A percentile compares a stretch with the other conserved stretches of the same genome.
These are phyloP conservation scores for Miscanthus lutarioriparius DNA, from an alignment of 176 grass and related monocot species.

Conservation along the genomic window DNA sequence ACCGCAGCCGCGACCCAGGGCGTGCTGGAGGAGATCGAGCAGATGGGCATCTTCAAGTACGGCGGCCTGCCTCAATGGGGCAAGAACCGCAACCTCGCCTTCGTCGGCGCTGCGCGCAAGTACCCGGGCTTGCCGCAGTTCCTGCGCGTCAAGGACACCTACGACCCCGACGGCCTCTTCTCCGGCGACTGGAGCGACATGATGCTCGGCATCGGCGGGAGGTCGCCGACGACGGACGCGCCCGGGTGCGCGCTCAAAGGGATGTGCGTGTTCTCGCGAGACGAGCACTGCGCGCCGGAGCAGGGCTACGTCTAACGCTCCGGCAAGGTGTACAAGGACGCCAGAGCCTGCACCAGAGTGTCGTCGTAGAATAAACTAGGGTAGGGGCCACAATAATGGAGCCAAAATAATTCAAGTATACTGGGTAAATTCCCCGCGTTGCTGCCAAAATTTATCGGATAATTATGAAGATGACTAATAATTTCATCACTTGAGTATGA, in stretches of 20 bases:
- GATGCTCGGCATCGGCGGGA: slow-evolving; percentile 52
- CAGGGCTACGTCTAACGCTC: slow-evolving; percentile 57
- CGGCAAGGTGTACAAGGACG: slow-evolving; percentile 55
- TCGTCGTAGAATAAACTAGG: slow-evolving; percentile 7
- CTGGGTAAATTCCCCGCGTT: too few relatives aligned
- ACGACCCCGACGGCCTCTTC: slow-evolving; percentile 56
- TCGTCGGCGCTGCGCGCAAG: slow-evolving; percentile 38
- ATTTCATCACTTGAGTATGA: too few relatives aligned
- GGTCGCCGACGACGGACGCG: background rate
- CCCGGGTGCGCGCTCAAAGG: slow-evolving; percentile 65
- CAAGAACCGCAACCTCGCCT: slow-evolving; percentile 77
- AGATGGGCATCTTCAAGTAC: slow-evolving; percentile 78
- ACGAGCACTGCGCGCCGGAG: slow-evolving; percentile 62
- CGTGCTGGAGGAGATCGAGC: slow-evolving; percentile 78
- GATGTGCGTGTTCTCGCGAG: slow-evolving; percentile 58
- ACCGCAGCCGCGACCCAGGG: slow-evolving; percentile 48
- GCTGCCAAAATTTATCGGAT: too few relatives aligned
- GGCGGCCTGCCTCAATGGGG: slow-evolving; percentile 71
- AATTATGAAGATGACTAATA: too few relatives aligned
- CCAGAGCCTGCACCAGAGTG: slow-evolving; percentile 50
- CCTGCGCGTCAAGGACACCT: slow-evolving; percentile 42
- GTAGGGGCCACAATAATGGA: too few relatives aligned
- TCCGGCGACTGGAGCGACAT: slow-evolving; percentile 65
- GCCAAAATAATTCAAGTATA: too few relatives aligned
- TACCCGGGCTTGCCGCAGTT: slow-evolving; percentile 30